Conservation (phyloP, 2,329 filamentous ascomycete species). For the Ceratocystis smalleyi region DNA sequence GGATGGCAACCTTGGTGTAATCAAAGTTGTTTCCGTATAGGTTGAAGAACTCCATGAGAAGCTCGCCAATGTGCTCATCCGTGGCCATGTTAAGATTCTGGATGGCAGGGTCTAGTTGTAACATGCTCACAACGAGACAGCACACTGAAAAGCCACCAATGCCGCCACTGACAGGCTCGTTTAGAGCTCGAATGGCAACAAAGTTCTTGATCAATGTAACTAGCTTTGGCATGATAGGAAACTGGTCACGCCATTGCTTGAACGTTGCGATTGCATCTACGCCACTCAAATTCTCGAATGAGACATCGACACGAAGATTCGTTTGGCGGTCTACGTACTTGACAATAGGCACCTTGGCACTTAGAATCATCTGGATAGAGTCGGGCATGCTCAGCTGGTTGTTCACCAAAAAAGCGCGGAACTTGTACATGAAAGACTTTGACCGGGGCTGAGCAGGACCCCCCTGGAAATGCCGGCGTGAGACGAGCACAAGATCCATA, state of each 20-base stretch:
- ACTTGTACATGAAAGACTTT: constrained; percentile 44
- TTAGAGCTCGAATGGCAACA: constrained; percentile 71
- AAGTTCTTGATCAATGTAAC: constrained; percentile 88
- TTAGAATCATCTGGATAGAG: constrained; percentile 51
- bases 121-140: constrained; percentile 77
- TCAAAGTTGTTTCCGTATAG: constrained; percentile 78
- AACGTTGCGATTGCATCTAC: constrained; percentile 70
- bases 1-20: constrained; percentile 53
- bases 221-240: constrained; percentile 71
- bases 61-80: constrained; percentile 57
- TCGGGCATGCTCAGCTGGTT: constrained; percentile 41
- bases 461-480: constrained; percentile 38
- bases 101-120: constrained; percentile 62
- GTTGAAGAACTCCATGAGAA: constrained; percentile 77
- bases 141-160: constrained; percentile 90
- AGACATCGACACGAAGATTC: constrained; percentile 75
- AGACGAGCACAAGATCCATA: constrained; percentile 80
- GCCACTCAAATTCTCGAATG: constrained; percentile 82
- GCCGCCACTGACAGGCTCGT: constrained; percentile 81
- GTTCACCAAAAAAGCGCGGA: constrained; percentile 43
- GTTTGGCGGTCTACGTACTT: constrained; percentile 75
- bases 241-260: constrained; percentile 58
- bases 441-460: constrained; percentile 34
- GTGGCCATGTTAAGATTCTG: constrained; percentile 44
- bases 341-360: constrained; percentile 76